Base-by-base conservation (phyloP, 2,329 filamentous ascomycete species). In the Colletotrichum eremochloae region DNA sequence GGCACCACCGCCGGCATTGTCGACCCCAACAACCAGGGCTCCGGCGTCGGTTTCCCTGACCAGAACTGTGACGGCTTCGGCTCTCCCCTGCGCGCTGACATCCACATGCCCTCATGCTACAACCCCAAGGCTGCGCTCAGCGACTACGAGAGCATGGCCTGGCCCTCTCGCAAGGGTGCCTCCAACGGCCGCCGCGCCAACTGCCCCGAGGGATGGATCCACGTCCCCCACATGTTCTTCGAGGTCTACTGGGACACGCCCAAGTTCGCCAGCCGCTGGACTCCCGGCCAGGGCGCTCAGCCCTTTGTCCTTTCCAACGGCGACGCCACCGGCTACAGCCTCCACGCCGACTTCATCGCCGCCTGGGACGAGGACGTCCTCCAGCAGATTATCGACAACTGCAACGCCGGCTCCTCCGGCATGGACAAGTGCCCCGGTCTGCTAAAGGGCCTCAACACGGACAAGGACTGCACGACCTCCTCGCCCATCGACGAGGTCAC, bases 41-140 rank as follows among this genome's bases (percentile, higher is more conserved):
- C 87, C 56, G 90, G 90, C 73, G 84, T 86, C 24, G 90, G 89
- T n/a, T 92, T 96, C 79, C 93, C 93, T 38, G 86, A 91, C 78
- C 86, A 88, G 79, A 88, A 91, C 77, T 95, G 93, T 79, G 89
- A 92, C 76, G 87, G 88, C 63, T 85, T 82, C 68, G 86, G 85
- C 75, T 91, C 90, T 63, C 90, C 90, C 71, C 85, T 90, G 56
- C 89, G 91, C 50, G 86, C 88, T 68, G 91, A 94, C 75, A 82
- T 93, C 52, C 91, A 92, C 84, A 93, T 94, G 82, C 92, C 92
- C 7, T 91, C 90, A 7, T 94, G 92, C 85, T 94, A 93, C 87
- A 88, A 94, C 80, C 92, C 91, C 40, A 79, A 86, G 53, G 84
- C 87, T 58, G 90, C 88, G 68, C 83, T 91, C 52, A 82, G 85